Percentiles rank a stretch among this genome's conserved stretches.
Evolutionary conservation across 2,329 filamentous ascomycete species (phyloP).

Genomic region (Ascochyta lentis): DNA sequence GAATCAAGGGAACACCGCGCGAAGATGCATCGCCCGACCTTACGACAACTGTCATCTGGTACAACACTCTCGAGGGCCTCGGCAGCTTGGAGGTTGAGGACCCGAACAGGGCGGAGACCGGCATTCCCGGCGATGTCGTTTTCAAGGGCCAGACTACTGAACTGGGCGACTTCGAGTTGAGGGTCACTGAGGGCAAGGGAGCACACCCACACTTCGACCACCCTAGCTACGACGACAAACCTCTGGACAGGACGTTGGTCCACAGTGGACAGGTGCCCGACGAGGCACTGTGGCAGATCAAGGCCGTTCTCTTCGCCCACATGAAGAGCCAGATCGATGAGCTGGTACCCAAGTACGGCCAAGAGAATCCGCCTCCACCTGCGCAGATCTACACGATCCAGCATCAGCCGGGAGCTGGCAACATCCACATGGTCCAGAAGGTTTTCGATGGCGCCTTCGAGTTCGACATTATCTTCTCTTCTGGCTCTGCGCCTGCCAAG

Average conservation of each 20-base stretch:
- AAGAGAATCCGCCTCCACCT: conserved; percentile 74
- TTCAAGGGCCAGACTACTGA: conserved; percentile 73
- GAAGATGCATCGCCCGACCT: conserved; percentile 69
- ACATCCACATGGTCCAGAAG: conserved; percentile 89
- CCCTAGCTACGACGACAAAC: conserved; percentile 70
- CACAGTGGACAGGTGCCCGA: conserved; percentile 71
- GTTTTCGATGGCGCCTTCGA: conserved; percentile 87
- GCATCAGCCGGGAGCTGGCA: conserved; percentile 73
- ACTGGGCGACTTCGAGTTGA: conserved; percentile 80
- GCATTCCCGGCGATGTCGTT: conserved; percentile 67
- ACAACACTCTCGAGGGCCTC: conserved; percentile 78
- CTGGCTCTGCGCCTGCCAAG: conserved; percentile 66
- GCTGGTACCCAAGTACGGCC: conserved; percentile 64
- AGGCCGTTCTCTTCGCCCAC: conserved; percentile 68
- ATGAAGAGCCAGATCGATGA: conserved; percentile 69
- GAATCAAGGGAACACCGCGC: conserved; percentile 81
- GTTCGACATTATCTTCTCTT: conserved; percentile 92
- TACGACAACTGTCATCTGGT: conserved; percentile 82
- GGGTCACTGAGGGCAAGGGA: conserved; percentile 76
- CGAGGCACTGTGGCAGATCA: conserved; percentile 82
- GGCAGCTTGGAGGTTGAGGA: conserved; percentile 68
- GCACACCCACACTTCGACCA: conserved; percentile 64
- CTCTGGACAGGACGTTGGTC: conserved; percentile 77
- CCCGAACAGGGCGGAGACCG: conserved; percentile 55
- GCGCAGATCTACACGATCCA: conserved; percentile 83